Conservation (phyloP, 305 asterid species). For the Fraxinus ornus region DNA sequence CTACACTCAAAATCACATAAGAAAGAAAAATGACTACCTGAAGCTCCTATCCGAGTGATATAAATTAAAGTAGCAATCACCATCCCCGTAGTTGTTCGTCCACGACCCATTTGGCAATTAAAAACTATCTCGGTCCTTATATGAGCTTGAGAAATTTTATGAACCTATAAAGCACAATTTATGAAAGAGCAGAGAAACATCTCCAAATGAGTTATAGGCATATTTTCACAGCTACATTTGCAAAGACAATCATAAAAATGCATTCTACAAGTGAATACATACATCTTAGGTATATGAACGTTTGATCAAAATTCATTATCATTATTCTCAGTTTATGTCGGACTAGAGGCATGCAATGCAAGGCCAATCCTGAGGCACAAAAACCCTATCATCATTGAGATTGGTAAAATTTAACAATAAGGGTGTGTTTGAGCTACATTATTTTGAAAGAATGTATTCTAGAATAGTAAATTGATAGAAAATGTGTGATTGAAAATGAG, state of each 20-base stretch:
- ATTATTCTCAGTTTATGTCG: neutral
- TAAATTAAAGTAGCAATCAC: slow-evolving; percentile 91
- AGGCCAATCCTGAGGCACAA: neutral
- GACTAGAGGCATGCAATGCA: neutral
- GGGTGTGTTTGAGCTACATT: too few relatives aligned
- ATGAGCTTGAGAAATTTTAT: slow-evolving; percentile 74
- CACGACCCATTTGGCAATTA: slow-evolving; percentile 99
- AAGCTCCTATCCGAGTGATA: slow-evolving; percentile 90
- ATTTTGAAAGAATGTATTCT: too few relatives aligned
- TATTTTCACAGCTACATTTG: slow-evolving; percentile 15
- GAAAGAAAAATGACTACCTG: slow-evolving; percentile 57
- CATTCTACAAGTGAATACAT: neutral
- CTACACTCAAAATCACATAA: neutral
- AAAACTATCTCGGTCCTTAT: slow-evolving; percentile 76
- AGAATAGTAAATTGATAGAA: too few relatives aligned
- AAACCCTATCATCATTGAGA: neutral
- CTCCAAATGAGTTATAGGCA: slow-evolving; percentile 8
- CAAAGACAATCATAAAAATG: neutral
- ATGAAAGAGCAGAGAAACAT: slow-evolving; percentile 22
- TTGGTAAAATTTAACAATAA: neutral
- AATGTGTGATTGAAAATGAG: too few relatives aligned
- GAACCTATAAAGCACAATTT: slow-evolving; percentile 54
- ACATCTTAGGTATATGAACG: neutral
- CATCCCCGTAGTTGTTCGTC: slow-evolving; percentile 98
- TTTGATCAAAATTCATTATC: neutral